Conservation (phyloP, 2,329 filamentous ascomycete species). For the Periglandula ipomoeae region DNA sequence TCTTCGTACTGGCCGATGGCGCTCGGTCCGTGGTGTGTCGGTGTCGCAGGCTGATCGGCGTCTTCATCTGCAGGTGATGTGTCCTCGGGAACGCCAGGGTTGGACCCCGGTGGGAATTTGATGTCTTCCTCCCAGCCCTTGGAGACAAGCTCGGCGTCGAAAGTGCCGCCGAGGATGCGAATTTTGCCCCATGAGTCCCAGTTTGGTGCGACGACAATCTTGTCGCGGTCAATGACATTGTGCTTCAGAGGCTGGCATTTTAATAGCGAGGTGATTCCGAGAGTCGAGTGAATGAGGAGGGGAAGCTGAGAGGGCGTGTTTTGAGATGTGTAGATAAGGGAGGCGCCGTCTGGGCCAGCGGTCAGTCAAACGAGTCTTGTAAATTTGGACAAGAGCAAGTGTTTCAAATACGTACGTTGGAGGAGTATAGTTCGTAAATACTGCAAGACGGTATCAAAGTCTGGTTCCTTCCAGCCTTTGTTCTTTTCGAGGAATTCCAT, state of each 20-base stretch:
- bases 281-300: slow-evolving; percentile 71
- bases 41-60: slow-evolving; percentile 5
- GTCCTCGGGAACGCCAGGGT: slow-evolving; percentile 13
- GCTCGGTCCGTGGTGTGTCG: slow-evolving; percentile 20
- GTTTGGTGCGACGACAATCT: slow-evolving; percentile 88
- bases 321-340: slow-evolving; percentile 75
- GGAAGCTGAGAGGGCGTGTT: slow-evolving; percentile 69
- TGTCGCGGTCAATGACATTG: slow-evolving; percentile 88
- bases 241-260: slow-evolving; percentile 73
- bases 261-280: slow-evolving; percentile 77
- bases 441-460: slow-evolving; percentile 93
- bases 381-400: background rate
- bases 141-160: slow-evolving; percentile 82
- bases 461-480: slow-evolving; percentile 87
- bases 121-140: slow-evolving; percentile 81
- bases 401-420: slow-evolving; percentile 55
- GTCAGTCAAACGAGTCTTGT: background rate
- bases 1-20: slow-evolving; percentile 70
- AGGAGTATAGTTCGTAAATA: slow-evolving; percentile 83
- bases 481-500: slow-evolving; percentile 87
- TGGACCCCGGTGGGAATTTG: slow-evolving; percentile 39
- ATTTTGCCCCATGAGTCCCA: slow-evolving; percentile 99
- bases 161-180: slow-evolving; percentile 78
- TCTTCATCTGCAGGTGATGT: slow-evolving; percentile 14
- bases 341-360: slow-evolving; percentile 57